Base-by-base conservation (phyloP, 2,329 filamentous ascomycete species). In the Hymenoscyphus scutula region DNA sequence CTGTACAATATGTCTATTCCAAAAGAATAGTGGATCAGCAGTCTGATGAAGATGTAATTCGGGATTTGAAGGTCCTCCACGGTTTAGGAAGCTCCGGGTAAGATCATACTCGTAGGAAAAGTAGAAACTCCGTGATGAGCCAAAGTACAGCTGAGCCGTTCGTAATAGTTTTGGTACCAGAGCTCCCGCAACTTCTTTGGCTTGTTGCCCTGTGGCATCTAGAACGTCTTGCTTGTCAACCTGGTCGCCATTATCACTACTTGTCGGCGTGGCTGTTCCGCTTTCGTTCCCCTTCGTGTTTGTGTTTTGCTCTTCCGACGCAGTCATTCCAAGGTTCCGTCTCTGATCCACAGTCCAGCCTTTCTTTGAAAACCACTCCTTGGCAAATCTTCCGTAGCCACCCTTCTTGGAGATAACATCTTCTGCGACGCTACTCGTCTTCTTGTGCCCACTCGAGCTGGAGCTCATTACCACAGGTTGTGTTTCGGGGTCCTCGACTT, bases 71-170 rank as follows among this genome's bases (percentile, higher is more conserved):
- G 75, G 74, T 59, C 75, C 74, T 51, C 19, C 45, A 3, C 71
- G 72, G 61, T 74, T 79, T 2, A 77, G 76, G 61, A 86, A 71
- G 65, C 84, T 87, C 61, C 89, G 84, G 0, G 95, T 98, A 58
- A 99, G 84, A 74, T 99, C 93, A 73, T 94, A 84, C 67, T 99
- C 95, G 74, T 99, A 97, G 0, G 93, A 93, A 75, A 94, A 99
- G 79, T 89, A 98, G 76, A 97, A 98, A 74, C 91, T 97, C 66
- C 84, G 84, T 0, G 89, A 92, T 3, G 87, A 84, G 1, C 90
- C 88, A 72, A 97, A 94, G 64, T 97, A 85, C 61, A 98, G 85
- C 72, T 91, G 91, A 1, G 92, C 88, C 34, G 91, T 96, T 48
- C 89, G 85, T 51, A 99, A 76, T 45, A 98, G 81, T 72, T 97